Evolutionary conservation across 2,329 filamentous ascomycete genomes (phyloP).

Genomic region (Aureobasidium namibiae): DNA sequence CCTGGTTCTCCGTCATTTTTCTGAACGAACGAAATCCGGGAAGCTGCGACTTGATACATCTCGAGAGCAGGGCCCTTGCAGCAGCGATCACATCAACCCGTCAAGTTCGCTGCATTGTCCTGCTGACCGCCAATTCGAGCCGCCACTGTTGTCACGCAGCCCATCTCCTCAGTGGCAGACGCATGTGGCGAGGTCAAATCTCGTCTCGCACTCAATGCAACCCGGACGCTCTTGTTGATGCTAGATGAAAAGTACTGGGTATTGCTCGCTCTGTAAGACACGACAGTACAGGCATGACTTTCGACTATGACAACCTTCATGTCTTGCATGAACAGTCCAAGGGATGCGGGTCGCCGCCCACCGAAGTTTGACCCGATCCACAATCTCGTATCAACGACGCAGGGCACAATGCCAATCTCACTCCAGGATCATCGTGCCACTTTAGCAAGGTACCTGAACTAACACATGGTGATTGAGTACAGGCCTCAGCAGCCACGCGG

Average conservation of each 20-base stretch:
- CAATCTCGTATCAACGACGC: background rate
- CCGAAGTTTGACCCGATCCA: background rate
- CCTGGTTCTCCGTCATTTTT: too few relatives aligned
- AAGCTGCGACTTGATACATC: background rate
- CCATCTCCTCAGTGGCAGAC: background rate
- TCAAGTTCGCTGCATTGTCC: constrained; percentile 1
- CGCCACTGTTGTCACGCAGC: background rate
- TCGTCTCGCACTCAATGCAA: background rate
- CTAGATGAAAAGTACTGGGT: too few relatives aligned
- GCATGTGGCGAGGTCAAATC: background rate
- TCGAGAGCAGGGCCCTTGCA: constrained; percentile 5
- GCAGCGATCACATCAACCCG: background rate
- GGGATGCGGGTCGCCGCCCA: background rate
- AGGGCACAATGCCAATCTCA: background rate
- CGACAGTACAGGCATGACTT: background rate
- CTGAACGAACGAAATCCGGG: background rate
- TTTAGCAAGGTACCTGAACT: too few relatives aligned
- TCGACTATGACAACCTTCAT: background rate
- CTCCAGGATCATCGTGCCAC: background rate
- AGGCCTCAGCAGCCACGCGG: background rate
- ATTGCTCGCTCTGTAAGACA: background rate
- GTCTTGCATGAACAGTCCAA: constrained; percentile 3
- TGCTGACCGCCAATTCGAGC: constrained; percentile 4
- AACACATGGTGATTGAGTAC: too few relatives aligned
- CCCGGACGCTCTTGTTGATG: too few relatives aligned